phyloP scores from a whole-genome alignment of 176 grass and related monocot species.

The Typha latifolia region DNA sequence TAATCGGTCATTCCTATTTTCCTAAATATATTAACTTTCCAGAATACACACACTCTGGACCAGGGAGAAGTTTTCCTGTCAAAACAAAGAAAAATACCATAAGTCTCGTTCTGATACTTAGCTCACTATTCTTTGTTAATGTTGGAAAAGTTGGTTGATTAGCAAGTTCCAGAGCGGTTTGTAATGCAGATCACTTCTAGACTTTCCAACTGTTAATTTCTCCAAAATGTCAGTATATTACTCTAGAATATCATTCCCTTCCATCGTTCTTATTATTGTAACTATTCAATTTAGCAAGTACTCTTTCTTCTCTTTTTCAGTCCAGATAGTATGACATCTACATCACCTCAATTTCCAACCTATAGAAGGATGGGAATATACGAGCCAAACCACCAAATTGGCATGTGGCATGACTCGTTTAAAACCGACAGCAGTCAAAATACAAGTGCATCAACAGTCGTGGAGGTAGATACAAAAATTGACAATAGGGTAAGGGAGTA shows the following conservation, averaged over 20 bases:
- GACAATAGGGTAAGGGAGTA: conserved; percentile 37
- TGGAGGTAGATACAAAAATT: conserved; percentile 57
- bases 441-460: conserved; percentile 48
- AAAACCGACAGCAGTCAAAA: conserved; percentile 58
- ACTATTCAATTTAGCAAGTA: background rate
- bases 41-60: too few relatives aligned
- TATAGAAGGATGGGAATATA: conserved; percentile 55
- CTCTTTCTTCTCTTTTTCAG: conserved; percentile 7
- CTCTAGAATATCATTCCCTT: background rate
- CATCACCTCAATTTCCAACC: conserved; percentile 55
- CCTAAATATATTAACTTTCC: too few relatives aligned
- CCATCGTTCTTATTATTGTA: background rate
- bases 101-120: too few relatives aligned
- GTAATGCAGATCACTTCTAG: too few relatives aligned
- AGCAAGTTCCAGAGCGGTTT: too few relatives aligned
- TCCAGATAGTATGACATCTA: conserved; percentile 64
- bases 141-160: too few relatives aligned
- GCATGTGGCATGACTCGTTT: conserved; percentile 63
- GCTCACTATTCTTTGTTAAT: too few relatives aligned
- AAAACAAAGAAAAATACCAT: too few relatives aligned
- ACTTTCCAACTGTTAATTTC: too few relatives aligned
- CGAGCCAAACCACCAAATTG: conserved; percentile 33
- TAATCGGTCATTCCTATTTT: too few relatives aligned
- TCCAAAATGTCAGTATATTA: too few relatives aligned
- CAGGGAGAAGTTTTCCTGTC: too few relatives aligned